Evolutionary conservation across 2,329 filamentous ascomycete genomes (phyloP).

Genomic region (Cladophialophora carrionii): DNA sequence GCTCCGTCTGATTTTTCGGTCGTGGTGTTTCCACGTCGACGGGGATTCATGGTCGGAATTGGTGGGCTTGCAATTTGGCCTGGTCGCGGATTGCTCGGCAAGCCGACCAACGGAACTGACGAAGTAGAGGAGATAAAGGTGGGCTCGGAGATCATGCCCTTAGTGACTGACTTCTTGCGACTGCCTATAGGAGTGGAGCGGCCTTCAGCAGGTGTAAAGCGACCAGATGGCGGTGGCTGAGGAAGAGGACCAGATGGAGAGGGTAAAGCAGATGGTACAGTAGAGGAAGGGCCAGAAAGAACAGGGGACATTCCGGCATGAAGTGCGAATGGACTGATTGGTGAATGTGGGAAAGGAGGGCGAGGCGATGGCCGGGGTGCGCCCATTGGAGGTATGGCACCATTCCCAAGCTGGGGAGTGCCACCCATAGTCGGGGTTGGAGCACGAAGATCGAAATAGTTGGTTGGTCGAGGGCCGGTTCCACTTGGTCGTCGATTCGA

Average conservation of each 20-base stretch:
- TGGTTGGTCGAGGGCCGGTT: constrained; percentile 44
- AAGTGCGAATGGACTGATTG: constrained; percentile 41
- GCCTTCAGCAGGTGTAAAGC: constrained; percentile 42
- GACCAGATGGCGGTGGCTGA: constrained; percentile 50
- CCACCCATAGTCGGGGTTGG: constrained; percentile 39
- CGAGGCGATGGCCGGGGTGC: constrained; percentile 33
- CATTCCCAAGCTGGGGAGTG: constrained; percentile 22
- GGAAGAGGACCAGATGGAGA: constrained; percentile 47
- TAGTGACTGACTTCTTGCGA: constrained; percentile 63
- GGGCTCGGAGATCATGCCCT: constrained; percentile 66
- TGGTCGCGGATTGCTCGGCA: constrained; percentile 51
- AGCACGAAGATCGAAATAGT: constrained; percentile 39
- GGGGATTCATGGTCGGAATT: constrained; percentile 63
- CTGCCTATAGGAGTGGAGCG: constrained; percentile 32
- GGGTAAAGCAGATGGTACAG: constrained; percentile 48
- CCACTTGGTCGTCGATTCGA: constrained; percentile 48
- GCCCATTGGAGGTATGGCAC: constrained; percentile 14
- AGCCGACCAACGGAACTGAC: constrained; percentile 60
- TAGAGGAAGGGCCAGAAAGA: constrained; percentile 24
- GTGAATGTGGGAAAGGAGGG: constrained; percentile 34
- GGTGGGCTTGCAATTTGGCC: constrained; percentile 48
- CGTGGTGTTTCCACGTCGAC: constrained; percentile 55
- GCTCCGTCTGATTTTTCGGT: constrained; percentile 42
- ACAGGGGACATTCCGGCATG: constrained; percentile 26
- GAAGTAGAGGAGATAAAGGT: constrained; percentile 58